Evolutionary conservation across 305 asterid genomes (phyloP).

Genomic region (Petunia hybrid): DNA sequence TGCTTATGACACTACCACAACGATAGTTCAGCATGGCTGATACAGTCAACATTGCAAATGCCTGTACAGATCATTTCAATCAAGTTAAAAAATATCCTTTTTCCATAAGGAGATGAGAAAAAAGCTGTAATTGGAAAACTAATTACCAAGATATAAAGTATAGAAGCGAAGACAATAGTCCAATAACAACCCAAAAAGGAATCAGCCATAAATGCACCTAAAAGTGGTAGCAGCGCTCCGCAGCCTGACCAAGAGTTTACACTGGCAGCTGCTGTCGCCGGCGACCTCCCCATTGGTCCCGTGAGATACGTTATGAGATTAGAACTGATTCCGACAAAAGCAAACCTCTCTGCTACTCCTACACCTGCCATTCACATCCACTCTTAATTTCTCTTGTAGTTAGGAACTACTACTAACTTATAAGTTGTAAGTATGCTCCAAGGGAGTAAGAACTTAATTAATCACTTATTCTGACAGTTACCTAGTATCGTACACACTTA

Average conservation of each 20-base stretch:
- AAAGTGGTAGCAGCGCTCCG: constrained; percentile 67
- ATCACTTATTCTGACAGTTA: too few relatives aligned
- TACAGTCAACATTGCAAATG: background rate
- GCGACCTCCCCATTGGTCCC: constrained; percentile 54
- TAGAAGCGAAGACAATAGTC: constrained; percentile 57
- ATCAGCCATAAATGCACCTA: constrained; percentile 72
- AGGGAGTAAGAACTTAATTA: too few relatives aligned
- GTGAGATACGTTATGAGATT: constrained; percentile 66
- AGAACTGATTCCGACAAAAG: constrained; percentile 64
- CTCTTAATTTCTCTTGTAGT: too few relatives aligned
- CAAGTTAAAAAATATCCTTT: background rate
- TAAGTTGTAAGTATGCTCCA: too few relatives aligned
- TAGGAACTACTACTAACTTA: too few relatives aligned
- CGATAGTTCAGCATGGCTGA: constrained; percentile 28
- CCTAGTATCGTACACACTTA: too few relatives aligned
- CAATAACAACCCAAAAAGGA: constrained; percentile 66
- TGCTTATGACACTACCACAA: constrained; percentile 52
- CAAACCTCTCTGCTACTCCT: constrained; percentile 50
- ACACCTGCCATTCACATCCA: too few relatives aligned
- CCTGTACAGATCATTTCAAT: background rate
- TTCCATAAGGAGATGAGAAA: background rate
- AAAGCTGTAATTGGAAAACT: background rate
- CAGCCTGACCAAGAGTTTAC: constrained; percentile 71
- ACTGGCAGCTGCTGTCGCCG: constrained; percentile 68
- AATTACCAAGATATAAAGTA: constrained; percentile 54